These are phyloP conservation scores for Pyrenophora tritici-repentis DNA, from an alignment of 2,329 filamentous ascomycete species.

Conservation along the genomic window DNA sequence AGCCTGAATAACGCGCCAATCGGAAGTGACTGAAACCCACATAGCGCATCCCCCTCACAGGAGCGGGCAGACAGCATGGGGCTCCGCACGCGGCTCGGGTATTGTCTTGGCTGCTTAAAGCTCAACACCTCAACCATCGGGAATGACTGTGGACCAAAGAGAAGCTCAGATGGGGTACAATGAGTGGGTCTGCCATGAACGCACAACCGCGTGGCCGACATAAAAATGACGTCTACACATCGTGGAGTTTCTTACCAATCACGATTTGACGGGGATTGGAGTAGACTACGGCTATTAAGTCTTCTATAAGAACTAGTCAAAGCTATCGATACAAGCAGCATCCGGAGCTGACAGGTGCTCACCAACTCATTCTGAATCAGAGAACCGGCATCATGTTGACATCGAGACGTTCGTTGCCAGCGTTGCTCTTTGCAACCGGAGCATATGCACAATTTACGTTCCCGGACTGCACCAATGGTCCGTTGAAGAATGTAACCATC, in stretches of 20 bases:
- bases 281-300: slow-evolving; percentile 24
- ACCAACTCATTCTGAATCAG: not conserved
- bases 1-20: slow-evolving; percentile 31
- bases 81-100: slow-evolving; percentile 23
- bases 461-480: slow-evolving; percentile 59
- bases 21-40: not conserved
- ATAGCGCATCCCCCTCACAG: slow-evolving; percentile 25
- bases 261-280: not conserved
- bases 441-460: slow-evolving; percentile 40
- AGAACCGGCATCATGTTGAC: slow-evolving; percentile 16
- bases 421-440: slow-evolving; percentile 16
- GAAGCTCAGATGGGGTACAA: slow-evolving; percentile 8
- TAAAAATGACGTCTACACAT: slow-evolving; percentile 20
- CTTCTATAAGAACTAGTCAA: slow-evolving; percentile 17
- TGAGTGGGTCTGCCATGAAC: not conserved
- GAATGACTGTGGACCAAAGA: slow-evolving; percentile 15
- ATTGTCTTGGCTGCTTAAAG: slow-evolving; percentile 7
- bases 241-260: slow-evolving; percentile 8
- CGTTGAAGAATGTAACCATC: slow-evolving; percentile 56
- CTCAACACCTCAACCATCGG: slow-evolving; percentile 10
- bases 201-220: slow-evolving; percentile 4
- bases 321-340: not conserved
- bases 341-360: not conserved
- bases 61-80: slow-evolving; percentile 10
- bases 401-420: slow-evolving; percentile 11